A percentile compares a stretch with the other conserved stretches of the same genome.
These are phyloP conservation scores for Penicillium maclennaniae DNA, from an alignment of 495 filamentous ascomycete species.

Conservation along the genomic window DNA sequence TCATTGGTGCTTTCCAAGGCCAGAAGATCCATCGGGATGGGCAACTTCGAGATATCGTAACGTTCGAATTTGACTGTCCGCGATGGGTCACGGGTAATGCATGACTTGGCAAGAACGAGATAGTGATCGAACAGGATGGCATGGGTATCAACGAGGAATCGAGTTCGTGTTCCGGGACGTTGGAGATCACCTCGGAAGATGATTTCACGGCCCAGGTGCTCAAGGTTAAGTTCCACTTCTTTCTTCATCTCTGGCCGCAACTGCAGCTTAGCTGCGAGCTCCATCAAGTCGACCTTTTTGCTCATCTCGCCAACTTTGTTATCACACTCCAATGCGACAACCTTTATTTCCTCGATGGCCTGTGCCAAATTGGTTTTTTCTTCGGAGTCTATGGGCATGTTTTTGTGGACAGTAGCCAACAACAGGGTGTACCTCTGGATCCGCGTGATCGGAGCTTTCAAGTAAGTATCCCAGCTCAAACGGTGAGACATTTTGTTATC, in stretches of 20 bases:
- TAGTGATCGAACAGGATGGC: slow-evolving; percentile 96
- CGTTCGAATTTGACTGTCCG: slow-evolving; percentile 70
- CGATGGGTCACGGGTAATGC: slow-evolving; percentile 60
- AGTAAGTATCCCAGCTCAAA: slow-evolving; percentile 88
- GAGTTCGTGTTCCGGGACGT: slow-evolving; percentile 71
- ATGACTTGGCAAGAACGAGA: slow-evolving; percentile 82
- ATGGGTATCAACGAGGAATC: slow-evolving; percentile 91
- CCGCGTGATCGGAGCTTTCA: slow-evolving; percentile 89
- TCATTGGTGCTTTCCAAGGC: slow-evolving; percentile 89
- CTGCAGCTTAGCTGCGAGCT: slow-evolving; percentile 77
- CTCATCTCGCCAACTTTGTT: slow-evolving; percentile 89
- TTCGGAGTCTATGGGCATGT: slow-evolving; percentile 77
- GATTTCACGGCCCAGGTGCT: slow-evolving; percentile 85
- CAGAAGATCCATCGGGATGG: slow-evolving; percentile 95
- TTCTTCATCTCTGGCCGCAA: slow-evolving; percentile 82
- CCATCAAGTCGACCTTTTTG: slow-evolving; percentile 84
- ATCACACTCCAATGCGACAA: slow-evolving; percentile 89
- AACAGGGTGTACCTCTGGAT: slow-evolving; percentile 89
- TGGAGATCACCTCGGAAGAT: slow-evolving; percentile 88
- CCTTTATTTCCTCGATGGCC: slow-evolving; percentile 93
- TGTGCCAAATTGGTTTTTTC: slow-evolving; percentile 82
- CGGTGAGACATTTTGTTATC: slow-evolving; percentile 78
- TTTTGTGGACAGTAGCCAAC: slow-evolving; percentile 76
- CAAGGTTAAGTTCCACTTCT: slow-evolving; percentile 78
- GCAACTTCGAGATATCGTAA: slow-evolving; percentile 93